These are phyloP conservation scores for Trichoderma sp. DNA, from an alignment of 2,329 filamentous ascomycete genomes.

Conservation along the genomic window DNA sequence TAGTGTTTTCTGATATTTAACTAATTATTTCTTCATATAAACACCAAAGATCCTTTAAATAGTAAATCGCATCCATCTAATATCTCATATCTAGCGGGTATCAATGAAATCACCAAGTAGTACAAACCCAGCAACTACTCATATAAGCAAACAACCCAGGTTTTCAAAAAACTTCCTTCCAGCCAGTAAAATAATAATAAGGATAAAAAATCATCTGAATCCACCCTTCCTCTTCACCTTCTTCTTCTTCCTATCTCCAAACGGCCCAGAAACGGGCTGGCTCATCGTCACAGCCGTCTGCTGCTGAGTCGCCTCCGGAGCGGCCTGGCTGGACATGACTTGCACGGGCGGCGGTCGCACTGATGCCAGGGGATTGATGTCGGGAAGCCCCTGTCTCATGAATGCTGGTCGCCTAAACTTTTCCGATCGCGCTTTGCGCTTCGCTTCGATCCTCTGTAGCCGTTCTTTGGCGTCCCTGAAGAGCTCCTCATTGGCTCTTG, in stretches of 20 bases:
- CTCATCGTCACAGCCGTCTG: constrained; percentile 41
- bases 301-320: constrained; percentile 37
- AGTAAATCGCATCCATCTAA: not conserved
- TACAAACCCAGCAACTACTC: not conserved
- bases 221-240: constrained; percentile 45
- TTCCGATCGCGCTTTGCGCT: constrained; percentile 35
- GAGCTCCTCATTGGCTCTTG: constrained; percentile 36
- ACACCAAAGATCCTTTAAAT: not conserved
- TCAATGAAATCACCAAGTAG: not conserved
- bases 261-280: constrained; percentile 45
- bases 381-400: constrained; percentile 28
- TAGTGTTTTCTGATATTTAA: not conserved
- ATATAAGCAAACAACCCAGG: not conserved
- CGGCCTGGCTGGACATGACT: constrained; percentile 38
- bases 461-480: constrained; percentile 37
- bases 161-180: not conserved
- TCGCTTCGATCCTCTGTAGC: constrained; percentile 34
- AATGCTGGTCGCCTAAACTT: constrained; percentile 34
- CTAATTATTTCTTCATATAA: not conserved
- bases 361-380: constrained; percentile 20
- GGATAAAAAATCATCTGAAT: constrained; percentile 33
- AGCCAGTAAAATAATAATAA: not conserved
- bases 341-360: constrained; percentile 27
- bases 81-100: not conserved
- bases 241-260: constrained; percentile 47